Conservation (phyloP, 306 rosid genomes). For the Ammopiptanthus mongolicus region DNA sequence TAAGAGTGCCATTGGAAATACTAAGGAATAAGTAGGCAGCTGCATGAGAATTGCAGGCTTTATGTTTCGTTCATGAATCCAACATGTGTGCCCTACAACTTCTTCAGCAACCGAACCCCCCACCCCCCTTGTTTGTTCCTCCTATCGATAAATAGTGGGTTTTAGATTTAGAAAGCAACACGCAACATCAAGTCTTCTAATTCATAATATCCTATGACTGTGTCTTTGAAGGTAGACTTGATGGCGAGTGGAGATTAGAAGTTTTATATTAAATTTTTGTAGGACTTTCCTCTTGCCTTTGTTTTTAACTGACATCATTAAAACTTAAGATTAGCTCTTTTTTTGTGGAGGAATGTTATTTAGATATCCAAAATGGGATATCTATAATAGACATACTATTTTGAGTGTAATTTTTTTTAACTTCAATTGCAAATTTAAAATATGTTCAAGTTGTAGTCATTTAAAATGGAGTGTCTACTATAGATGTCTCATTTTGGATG, state of each 20-base stretch:
- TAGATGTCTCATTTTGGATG: too few species aligned
- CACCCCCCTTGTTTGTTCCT: constrained; percentile 5
- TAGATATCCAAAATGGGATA: too few species aligned
- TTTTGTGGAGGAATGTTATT: too few species aligned
- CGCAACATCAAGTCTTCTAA: not conserved
- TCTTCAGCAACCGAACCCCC: constrained; percentile 15
- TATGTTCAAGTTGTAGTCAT: too few species aligned
- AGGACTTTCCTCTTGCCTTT: not conserved
- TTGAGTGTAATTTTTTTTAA: too few species aligned
- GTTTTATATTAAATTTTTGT: not conserved
- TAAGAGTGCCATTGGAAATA: not conserved
- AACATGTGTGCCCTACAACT: constrained; percentile 19
- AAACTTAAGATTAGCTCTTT: not conserved
- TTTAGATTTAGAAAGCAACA: not conserved
- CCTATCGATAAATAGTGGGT: not conserved
- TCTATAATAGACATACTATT: too few species aligned
- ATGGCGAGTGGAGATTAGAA: not conserved
- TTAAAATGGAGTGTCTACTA: too few species aligned
- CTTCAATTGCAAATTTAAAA: too few species aligned
- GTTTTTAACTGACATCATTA: not conserved
- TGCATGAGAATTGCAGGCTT: not conserved
- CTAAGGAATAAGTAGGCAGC: not conserved
- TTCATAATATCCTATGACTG: not conserved
- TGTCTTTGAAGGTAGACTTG: not conserved
- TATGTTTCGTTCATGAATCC: constrained; percentile 11